Evolutionary conservation across 2,329 filamentous ascomycete genomes (phyloP).

Genomic region (Paramyrothecium sp.): DNA sequence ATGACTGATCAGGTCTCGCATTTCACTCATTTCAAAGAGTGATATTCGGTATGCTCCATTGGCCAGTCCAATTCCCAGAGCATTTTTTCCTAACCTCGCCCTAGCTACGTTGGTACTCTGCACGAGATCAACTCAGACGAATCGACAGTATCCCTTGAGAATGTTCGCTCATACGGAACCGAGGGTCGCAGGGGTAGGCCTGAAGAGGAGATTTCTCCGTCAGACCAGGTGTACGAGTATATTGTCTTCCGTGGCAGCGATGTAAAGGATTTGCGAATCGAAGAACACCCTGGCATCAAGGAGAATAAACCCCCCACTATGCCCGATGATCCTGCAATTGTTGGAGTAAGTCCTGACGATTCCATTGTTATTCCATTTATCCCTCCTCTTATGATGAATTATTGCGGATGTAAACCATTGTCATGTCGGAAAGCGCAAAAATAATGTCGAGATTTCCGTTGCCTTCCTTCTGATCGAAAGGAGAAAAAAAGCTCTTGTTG

Average conservation of each 20-base stretch:
- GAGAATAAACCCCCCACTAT: constrained; percentile 77
- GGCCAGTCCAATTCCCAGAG: constrained; percentile 4
- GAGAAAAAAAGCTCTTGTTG: constrained; percentile 8
- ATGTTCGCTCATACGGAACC: constrained; percentile 91
- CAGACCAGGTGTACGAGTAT: constrained; percentile 92
- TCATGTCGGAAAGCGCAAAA: constrained; percentile 90
- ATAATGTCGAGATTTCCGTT: constrained; percentile 98
- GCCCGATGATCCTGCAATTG: constrained; percentile 93
- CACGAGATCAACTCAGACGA: constrained; percentile 98
- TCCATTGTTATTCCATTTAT: constrained; percentile 4
- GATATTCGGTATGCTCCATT: constrained; percentile 76
- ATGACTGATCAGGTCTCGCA: constrained; percentile 67
- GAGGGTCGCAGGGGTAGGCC: constrained; percentile 81
- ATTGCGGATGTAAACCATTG: constrained; percentile 95
- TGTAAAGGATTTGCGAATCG: constrained; percentile 95
- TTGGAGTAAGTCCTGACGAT: constrained; percentile 75
- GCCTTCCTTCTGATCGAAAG: constrained; percentile 94
- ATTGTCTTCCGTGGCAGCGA: constrained; percentile 98
- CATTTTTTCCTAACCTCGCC: constrained; percentile 29
- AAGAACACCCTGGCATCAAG: constrained; percentile 73
- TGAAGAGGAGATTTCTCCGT: constrained; percentile 78
- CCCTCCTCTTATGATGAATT: constrained; percentile 73
- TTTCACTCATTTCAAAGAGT: constrained; percentile 95
- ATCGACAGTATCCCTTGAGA: constrained; percentile 94
- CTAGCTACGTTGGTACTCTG: constrained; percentile 89